A percentile compares a stretch with the other conserved stretches of the same genome.
These are phyloP conservation scores for Eutrema heterophyllum DNA, from an alignment of 345 rosid genomes.

Conservation along the genomic window DNA sequence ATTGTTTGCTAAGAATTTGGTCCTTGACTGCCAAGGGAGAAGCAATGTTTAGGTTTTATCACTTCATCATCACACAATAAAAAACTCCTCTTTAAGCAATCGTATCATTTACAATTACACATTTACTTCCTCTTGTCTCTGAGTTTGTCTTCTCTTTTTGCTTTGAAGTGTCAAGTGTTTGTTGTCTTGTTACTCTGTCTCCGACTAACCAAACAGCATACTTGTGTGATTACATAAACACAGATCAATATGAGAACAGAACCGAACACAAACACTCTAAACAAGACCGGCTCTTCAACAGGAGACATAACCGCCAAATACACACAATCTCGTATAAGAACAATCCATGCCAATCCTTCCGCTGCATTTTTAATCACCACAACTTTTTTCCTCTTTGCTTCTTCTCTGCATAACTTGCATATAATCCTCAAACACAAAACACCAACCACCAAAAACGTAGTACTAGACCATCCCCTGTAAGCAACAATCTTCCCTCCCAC, in stretches of 20 bases:
- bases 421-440: conserved; percentile 49
- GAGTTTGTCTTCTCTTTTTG: not conserved
- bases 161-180: not conserved
- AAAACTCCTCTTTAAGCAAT: not conserved
- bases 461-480: conserved; percentile 58
- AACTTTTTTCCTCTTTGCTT: conserved; percentile 21
- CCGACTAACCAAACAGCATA: conserved; percentile 17
- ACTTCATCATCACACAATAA: not conserved
- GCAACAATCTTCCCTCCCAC: conserved; percentile 65
- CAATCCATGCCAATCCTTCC: conserved; percentile 47
- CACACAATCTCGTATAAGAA: conserved; percentile 46
- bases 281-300: conserved; percentile 33
- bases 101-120: conserved; percentile 13
- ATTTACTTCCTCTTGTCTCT: conserved; percentile 6
- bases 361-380: conserved; percentile 15
- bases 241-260: conserved; percentile 48
- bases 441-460: conserved; percentile 53
- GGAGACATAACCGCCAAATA: conserved; percentile 42
- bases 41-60: not conserved
- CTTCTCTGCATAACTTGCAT: conserved; percentile 31
- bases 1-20: not conserved
- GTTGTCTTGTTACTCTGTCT: conserved; percentile 21
- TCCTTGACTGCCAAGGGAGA: conserved; percentile 6
- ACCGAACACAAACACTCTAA: conserved; percentile 39
- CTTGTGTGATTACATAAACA: conserved; percentile 36